phyloP scores from a whole-genome alignment of 2,329 filamentous ascomycete genomes.

The Colletotrichum sp. region DNA sequence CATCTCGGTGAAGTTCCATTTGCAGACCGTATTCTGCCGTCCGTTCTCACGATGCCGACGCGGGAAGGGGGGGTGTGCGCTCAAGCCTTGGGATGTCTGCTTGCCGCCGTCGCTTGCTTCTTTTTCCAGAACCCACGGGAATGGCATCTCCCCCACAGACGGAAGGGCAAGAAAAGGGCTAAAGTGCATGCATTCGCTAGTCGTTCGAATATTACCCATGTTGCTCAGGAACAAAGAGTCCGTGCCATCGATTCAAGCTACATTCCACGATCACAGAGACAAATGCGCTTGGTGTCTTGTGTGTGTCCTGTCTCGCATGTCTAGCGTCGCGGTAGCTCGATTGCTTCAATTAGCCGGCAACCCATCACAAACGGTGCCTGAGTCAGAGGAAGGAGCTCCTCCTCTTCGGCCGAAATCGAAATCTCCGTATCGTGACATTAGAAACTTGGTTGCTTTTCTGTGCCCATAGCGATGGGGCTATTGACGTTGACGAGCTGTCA shows the following conservation, averaged over 20 bases:
- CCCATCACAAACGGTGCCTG: background rate
- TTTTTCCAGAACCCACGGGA: background rate
- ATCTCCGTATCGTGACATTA: background rate
- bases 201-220: background rate
- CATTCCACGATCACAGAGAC: background rate
- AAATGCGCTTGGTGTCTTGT: background rate
- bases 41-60: background rate
- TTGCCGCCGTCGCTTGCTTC: background rate
- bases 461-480: background rate
- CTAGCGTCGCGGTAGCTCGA: background rate
- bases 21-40: background rate
- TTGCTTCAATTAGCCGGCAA: background rate
- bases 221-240: slow-evolving; percentile 3
- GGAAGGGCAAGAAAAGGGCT: background rate
- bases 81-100: background rate
- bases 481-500: slow-evolving; percentile 4
- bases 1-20: background rate
- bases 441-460: background rate
- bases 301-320: background rate
- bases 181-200: slow-evolving; percentile 10
- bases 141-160: background rate
- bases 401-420: background rate
- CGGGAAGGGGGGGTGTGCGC: background rate
- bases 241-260: slow-evolving; percentile 1
- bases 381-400: background rate